Evolutionary conservation across 1,284 basidiomycete species (phyloP).

Genomic region (Pholiota adiposa): DNA sequence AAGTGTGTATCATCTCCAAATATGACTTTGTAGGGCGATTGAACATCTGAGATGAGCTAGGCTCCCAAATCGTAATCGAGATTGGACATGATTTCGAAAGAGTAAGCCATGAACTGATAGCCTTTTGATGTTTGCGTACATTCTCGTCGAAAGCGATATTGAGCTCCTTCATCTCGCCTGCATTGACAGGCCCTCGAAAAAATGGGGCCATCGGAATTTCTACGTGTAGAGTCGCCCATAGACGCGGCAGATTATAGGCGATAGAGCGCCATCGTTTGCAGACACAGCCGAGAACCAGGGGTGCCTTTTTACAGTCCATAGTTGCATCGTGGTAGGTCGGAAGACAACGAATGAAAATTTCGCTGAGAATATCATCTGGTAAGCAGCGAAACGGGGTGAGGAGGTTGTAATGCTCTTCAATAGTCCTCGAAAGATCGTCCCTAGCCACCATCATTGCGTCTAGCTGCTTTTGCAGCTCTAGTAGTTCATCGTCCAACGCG

Average conservation of each 20-base stretch:
- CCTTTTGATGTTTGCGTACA: neutral
- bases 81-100: neutral
- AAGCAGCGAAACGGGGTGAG: constrained; percentile 1
- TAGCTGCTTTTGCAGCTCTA: neutral
- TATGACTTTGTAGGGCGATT: neutral
- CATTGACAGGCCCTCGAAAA: neutral
- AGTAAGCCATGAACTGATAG: neutral
- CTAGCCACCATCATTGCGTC: neutral
- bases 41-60: neutral
- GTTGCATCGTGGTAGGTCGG: neutral
- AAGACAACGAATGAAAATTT: constrained; percentile 2
- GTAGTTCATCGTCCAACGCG: neutral
- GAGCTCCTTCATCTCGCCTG: neutral
- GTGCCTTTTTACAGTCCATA: neutral
- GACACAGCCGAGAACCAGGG: neutral
- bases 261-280: neutral
- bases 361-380: constrained; percentile 3
- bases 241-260: neutral
- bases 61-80: neutral
- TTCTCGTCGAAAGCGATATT: neutral
- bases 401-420: constrained; percentile 2
- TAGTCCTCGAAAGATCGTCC: neutral
- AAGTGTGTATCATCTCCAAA: neutral
- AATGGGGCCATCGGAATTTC: neutral
- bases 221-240: constrained; percentile 5